A percentile compares a stretch with the other conserved stretches of the same genome.
Evolutionary conservation across 106 monocot genomes (phyloP).

Genomic region (Allium cepa): DNA sequence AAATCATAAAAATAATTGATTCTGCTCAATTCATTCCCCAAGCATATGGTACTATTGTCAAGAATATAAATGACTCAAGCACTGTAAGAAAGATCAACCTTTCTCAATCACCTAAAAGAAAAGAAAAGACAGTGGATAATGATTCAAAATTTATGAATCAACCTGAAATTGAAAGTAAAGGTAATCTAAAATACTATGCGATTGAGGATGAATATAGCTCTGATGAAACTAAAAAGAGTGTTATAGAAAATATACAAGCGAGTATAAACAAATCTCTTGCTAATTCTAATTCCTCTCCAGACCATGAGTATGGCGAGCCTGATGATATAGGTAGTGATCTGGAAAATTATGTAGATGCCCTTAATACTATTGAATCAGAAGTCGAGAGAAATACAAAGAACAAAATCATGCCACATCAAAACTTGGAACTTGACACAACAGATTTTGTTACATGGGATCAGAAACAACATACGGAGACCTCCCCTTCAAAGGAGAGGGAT

Average conservation of each 20-base stretch:
- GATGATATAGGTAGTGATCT: slow-evolving; percentile 75
- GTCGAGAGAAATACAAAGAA: slow-evolving; percentile 53
- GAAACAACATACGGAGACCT: slow-evolving; percentile 11
- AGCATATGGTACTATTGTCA: slow-evolving; percentile 24
- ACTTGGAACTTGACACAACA: slow-evolving; percentile 10
- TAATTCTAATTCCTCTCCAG: slow-evolving; percentile 26
- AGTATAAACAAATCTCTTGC: slow-evolving; percentile 10
- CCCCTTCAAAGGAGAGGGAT: background rate
- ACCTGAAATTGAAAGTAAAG: slow-evolving; percentile 4
- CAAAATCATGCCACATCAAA: slow-evolving; percentile 19
- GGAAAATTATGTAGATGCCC: slow-evolving; percentile 82
- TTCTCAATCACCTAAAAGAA: slow-evolving; percentile 13
- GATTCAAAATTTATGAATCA: background rate
- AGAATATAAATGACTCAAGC: slow-evolving; percentile 8
- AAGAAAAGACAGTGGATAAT: background rate
- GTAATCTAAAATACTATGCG: background rate
- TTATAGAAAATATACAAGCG: background rate
- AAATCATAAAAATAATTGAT: slow-evolving; percentile 15
- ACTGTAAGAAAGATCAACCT: slow-evolving; percentile 12
- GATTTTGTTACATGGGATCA: slow-evolving; percentile 10
- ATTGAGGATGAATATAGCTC: slow-evolving; percentile 7
- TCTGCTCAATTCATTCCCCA: slow-evolving; percentile 19
- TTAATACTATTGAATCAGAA: slow-evolving; percentile 67
- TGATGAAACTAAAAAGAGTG: slow-evolving; percentile 9
- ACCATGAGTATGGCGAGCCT: slow-evolving; percentile 34